Percentiles rank a stretch among this genome's conserved stretches.
These are phyloP conservation scores for Halenospora varia DNA, from an alignment of 495 filamentous ascomycete genomes.

Conservation along the genomic window DNA sequence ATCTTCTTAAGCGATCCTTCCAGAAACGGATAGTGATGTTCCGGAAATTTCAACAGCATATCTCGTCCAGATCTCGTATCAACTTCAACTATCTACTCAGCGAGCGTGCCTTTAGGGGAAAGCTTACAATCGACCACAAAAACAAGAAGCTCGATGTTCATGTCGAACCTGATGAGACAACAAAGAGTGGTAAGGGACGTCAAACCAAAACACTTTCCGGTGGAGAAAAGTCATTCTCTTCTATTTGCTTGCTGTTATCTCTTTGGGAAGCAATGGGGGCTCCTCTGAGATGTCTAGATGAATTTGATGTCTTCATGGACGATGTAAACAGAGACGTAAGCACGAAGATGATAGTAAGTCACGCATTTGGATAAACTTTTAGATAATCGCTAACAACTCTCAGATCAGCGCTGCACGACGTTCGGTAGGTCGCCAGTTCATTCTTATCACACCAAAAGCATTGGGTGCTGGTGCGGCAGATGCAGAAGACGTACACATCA, in stretches of 20 bases:
- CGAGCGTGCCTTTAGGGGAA: slow-evolving; percentile 84
- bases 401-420: slow-evolving; percentile 79
- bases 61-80: slow-evolving; percentile 75
- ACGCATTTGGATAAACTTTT: neutral
- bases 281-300: slow-evolving; percentile 90
- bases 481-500: slow-evolving; percentile 75
- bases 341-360: slow-evolving; percentile 87
- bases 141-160: slow-evolving; percentile 69
- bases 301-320: slow-evolving; percentile 99
- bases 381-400: slow-evolving; percentile 11
- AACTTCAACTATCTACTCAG: slow-evolving; percentile 86
- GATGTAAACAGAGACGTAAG: slow-evolving; percentile 90
- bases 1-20: slow-evolving; percentile 60
- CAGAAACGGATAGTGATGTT: slow-evolving; percentile 69
- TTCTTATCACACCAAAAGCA: slow-evolving; percentile 92
- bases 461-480: slow-evolving; percentile 66
- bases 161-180: slow-evolving; percentile 78
- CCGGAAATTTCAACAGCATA: slow-evolving; percentile 74
- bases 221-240: slow-evolving; percentile 96
- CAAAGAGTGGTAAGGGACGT: slow-evolving; percentile 58
- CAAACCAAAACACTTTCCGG: slow-evolving; percentile 89
- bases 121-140: slow-evolving; percentile 71
- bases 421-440: slow-evolving; percentile 86
- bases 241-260: slow-evolving; percentile 84
- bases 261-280: slow-evolving; percentile 99